phyloP scores from a whole-genome alignment of 306 rosid species.

The Cicer pinnatifidum region DNA sequence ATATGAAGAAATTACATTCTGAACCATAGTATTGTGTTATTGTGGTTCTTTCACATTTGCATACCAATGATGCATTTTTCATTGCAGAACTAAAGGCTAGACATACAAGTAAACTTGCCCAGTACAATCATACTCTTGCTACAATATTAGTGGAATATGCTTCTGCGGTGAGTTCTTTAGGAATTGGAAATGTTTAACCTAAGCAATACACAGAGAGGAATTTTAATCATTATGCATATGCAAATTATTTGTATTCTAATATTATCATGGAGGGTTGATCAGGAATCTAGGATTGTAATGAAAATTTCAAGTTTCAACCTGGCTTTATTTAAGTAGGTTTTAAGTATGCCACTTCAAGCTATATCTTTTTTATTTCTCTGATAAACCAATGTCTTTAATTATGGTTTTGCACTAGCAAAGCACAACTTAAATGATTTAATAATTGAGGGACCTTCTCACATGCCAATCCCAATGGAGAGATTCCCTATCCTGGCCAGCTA shows the following conservation, averaged over 20 bases:
- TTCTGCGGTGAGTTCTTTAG: constrained; percentile 69
- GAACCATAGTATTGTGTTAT: not conserved
- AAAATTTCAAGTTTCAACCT: constrained; percentile 13
- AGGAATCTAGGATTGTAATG: constrained; percentile 29
- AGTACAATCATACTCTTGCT: constrained; percentile 80
- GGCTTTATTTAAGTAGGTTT: constrained; percentile 4
- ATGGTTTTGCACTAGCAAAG: constrained; percentile 25
- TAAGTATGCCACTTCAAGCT: not conserved
- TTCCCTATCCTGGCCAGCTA: constrained; percentile 14
- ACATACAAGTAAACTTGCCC: constrained; percentile 29
- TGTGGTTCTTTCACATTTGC: constrained; percentile 29
- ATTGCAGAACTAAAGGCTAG: constrained; percentile 59
- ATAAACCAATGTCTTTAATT: constrained; percentile 7
- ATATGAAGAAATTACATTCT: not conserved
- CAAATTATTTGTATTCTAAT: constrained; percentile 23
- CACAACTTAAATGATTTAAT: constrained; percentile 34
- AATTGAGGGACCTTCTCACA: constrained; percentile 14
- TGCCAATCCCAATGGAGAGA: constrained; percentile 36
- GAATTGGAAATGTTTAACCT: constrained; percentile 21
- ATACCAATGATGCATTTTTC: constrained; percentile 3
- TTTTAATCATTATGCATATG: constrained; percentile 6
- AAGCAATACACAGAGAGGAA: constrained; percentile 9
- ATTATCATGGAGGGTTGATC: constrained; percentile 28
- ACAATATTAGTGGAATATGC: constrained; percentile 80
- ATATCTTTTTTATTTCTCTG: constrained; percentile 2